Evolutionary conservation across 495 filamentous ascomycete genomes (phyloP), one percentile per base, ranked within the genome.

Genomic region (Daldinia concentrica): DNA sequence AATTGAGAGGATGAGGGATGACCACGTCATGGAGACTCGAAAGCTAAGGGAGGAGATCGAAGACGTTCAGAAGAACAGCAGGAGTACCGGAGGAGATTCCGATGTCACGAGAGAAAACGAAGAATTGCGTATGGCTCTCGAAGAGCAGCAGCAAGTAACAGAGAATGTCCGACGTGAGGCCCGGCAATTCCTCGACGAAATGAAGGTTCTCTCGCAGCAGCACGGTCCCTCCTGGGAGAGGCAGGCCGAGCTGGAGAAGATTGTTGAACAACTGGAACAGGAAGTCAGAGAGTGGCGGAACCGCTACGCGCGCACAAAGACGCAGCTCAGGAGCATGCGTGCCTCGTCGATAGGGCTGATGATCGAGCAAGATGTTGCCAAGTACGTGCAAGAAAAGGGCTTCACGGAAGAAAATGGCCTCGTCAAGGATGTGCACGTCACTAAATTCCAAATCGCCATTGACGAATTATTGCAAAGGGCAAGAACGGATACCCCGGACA

Each of bases 391-490:
- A 58, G 91, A 95, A 59, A 88, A 88, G 62, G 90, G 89, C 12
- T 88, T 97, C 69, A 84, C 90, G 22, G 85, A 91, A 64, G 84
- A 87, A 9, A 85, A 91, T 56, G 95, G 95, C 2, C 76, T 95
- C 26, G 88, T 99, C 54, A 92, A 91, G 79, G 94, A 97, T 79
- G 87, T 97, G 22, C 91, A 97, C 80, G 88, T 99, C 52, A 97
- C 95, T 37, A 93, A 92, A 69, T 98, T 97, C 84, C 95, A 99
- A 77, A 91, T 98, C 69, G 88, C 94, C 15, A 91, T 99, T 64
- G 95, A 98, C 75, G 95, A 98, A 74, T 87, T 98, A 5, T 83
- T 99, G n/a, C 89, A 89, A 37, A 84, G 84, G 45, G 93, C 92
- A 3, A 89, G 95, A 15, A 84, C 81, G 27, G 87, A 90, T n/a